These are phyloP conservation scores for Chimonanthus salicifolius DNA, from an alignment of 164 flowering plant genomes.

Conservation along the genomic window DNA sequence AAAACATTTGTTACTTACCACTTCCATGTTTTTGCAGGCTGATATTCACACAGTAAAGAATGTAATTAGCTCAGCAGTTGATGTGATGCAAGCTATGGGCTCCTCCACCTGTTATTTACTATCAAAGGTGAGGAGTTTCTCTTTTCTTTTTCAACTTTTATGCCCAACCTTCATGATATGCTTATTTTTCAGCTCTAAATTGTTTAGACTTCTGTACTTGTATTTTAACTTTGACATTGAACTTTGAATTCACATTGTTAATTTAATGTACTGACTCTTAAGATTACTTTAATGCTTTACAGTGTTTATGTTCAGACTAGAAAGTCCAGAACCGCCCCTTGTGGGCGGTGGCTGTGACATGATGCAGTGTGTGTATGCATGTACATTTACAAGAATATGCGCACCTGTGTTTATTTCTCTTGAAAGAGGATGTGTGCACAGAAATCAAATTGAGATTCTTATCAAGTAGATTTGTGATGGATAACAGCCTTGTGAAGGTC, in stretches of 20 bases:
- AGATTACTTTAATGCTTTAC: background rate
- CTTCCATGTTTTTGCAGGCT: conserved; percentile 42
- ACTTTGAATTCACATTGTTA: background rate
- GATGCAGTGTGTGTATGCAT: background rate
- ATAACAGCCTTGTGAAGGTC: background rate
- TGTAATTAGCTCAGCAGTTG: conserved; percentile 71
- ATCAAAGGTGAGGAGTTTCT: conserved; percentile 44
- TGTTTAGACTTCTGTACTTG: background rate
- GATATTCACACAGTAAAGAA: conserved; percentile 52
- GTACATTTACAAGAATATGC: background rate
- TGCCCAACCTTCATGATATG: background rate
- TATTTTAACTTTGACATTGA: background rate
- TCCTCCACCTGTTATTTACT: conserved; percentile 57
- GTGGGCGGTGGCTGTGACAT: too few relatives aligned
- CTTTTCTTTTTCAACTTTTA: background rate
- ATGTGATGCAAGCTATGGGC: conserved; percentile 83
- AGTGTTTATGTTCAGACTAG: background rate
- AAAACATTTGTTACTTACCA: background rate
- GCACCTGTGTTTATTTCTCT: too few relatives aligned
- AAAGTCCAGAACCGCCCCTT: too few relatives aligned
- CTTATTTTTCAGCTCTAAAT: background rate
- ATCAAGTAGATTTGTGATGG: background rate
- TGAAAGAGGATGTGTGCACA: background rate
- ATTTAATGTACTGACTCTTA: background rate
- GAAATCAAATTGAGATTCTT: background rate